Percentiles rank a stretch among this genome's conserved stretches.
These are phyloP conservation scores for Isabelozyma heimii DNA, from an alignment of 805 yeast species.

Conservation along the genomic window DNA sequence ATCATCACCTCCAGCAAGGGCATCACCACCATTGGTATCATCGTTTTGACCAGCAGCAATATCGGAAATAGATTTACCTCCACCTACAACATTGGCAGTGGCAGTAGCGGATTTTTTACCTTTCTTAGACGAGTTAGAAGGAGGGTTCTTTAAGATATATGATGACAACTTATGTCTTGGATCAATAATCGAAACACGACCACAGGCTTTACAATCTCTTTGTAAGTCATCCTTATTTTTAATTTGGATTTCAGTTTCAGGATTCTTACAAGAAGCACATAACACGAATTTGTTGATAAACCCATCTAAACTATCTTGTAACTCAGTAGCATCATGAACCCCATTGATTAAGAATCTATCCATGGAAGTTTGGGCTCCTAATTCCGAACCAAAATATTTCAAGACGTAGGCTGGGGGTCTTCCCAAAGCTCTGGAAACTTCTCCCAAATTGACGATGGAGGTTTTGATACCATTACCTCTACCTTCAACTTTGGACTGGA, in stretches of 20 bases:
- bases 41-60: constrained; percentile 54
- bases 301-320: constrained; percentile 93
- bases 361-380: constrained; percentile 92
- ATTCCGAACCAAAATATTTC: constrained; percentile 93
- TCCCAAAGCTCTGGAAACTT: constrained; percentile 90
- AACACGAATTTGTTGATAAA: constrained; percentile 90
- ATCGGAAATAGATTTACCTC: constrained; percentile 77
- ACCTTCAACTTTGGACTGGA: constrained; percentile 96
- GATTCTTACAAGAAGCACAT: constrained; percentile 94
- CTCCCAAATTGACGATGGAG: constrained; percentile 82
- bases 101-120: constrained; percentile 84
- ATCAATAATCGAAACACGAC: constrained; percentile 80
- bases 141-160: constrained; percentile 87
- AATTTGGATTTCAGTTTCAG: constrained; percentile 90
- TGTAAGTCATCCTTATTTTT: constrained; percentile 71
- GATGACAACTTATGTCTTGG: constrained; percentile 84
- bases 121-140: constrained; percentile 56
- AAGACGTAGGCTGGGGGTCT: constrained; percentile 91
- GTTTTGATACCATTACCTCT: constrained; percentile 99
- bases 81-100: constrained; percentile 84
- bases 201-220: constrained; percentile 98
- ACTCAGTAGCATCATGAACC: constrained; percentile 82
- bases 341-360: constrained; percentile 91
- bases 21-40: constrained; percentile 25
- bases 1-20: constrained; percentile 38